A percentile compares a stretch with the other conserved stretches of the same genome.
These are phyloP conservation scores for Carex arenaria DNA, from an alignment of 202 grass and related monocot genomes.

Conservation along the genomic window DNA sequence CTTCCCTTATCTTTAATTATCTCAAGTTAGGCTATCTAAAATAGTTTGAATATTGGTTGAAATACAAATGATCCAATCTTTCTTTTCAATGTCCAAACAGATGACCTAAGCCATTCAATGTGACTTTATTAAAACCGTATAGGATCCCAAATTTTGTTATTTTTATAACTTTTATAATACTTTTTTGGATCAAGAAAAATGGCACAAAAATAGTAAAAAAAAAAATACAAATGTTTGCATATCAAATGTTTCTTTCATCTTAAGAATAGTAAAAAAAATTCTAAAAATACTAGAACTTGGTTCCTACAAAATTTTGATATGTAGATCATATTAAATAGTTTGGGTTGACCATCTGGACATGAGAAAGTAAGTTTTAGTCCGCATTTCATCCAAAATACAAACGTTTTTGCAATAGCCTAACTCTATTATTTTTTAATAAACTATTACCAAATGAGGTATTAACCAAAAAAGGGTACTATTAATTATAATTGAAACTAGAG, in stretches of 20 bases:
- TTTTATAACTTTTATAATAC: not conserved
- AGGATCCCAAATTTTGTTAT: not conserved
- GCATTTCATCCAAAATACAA: not conserved
- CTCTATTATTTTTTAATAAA: constrained; percentile 4
- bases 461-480: not conserved
- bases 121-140: not conserved
- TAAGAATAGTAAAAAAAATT: not conserved
- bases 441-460: not conserved
- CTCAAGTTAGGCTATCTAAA: not conserved
- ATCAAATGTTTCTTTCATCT: not conserved
- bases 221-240: not conserved
- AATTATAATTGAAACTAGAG: constrained; percentile 3
- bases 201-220: not conserved
- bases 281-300: not conserved
- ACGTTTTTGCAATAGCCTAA: not conserved
- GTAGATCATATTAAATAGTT: too few species aligned
- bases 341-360: not conserved
- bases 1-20: not conserved
- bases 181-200: not conserved
- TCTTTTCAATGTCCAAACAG: not conserved
- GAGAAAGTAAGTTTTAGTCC: not conserved
- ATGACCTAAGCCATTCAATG: not conserved
- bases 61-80: not conserved
- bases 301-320: not conserved
- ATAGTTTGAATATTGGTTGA: not conserved